These are phyloP conservation scores for Komagataea norvegica DNA, from an alignment of 1,139 yeast species.

Conservation along the genomic window DNA sequence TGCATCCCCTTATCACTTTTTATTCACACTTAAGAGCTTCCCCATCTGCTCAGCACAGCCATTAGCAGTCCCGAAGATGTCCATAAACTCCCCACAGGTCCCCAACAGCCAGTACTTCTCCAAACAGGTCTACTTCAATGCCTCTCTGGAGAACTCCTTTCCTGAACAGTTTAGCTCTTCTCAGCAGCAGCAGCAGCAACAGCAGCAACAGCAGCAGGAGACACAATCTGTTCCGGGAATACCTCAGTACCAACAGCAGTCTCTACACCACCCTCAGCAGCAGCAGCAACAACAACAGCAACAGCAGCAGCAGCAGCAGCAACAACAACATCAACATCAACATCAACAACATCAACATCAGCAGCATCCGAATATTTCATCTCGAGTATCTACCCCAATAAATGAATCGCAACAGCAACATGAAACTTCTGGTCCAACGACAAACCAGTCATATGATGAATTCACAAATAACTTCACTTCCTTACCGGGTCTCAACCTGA, in stretches of 20 bases:
- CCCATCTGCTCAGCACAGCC: background rate
- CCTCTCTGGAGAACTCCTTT: conserved; percentile 18
- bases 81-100: conserved; percentile 23
- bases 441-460: conserved; percentile 16
- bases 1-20: too few relatives aligned
- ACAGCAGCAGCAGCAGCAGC: conserved; percentile 2
- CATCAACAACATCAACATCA: conserved; percentile 1
- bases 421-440: conserved; percentile 1
- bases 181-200: conserved; percentile 6
- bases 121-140: conserved; percentile 19
- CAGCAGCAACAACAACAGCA: conserved; percentile 4
- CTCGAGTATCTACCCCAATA: conserved; percentile 7
- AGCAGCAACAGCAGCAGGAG: conserved; percentile 6
- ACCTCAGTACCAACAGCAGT: conserved; percentile 10
- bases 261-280: conserved; percentile 1
- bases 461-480: conserved; percentile 21
- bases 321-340: conserved; percentile 3
- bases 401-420: conserved; percentile 6
- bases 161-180: conserved; percentile 14
- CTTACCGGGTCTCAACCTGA: conserved; percentile 18
- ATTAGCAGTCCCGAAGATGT: conserved; percentile 11
- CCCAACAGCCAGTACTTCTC: conserved; percentile 17
- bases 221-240: conserved; percentile 3
- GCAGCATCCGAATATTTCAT: conserved; percentile 3
- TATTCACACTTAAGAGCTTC: background rate